phyloP scores from a whole-genome alignment of 108 stramenopile genomes.

The Nitzschia sp. region DNA sequence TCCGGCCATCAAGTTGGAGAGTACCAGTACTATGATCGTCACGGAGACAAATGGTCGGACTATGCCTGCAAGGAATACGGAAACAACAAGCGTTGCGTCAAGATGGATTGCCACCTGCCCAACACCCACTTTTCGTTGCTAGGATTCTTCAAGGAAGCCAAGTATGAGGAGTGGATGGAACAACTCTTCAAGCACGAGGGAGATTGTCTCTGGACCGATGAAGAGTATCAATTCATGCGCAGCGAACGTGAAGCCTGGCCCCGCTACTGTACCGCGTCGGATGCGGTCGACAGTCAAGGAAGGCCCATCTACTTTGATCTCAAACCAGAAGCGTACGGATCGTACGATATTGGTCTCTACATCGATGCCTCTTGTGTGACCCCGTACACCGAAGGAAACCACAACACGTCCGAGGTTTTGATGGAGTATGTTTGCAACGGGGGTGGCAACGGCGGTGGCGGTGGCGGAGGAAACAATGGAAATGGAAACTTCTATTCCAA shows the following conservation, averaged over 20 bases:
- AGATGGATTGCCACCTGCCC: constrained; percentile 68
- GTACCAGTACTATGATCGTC: constrained; percentile 46
- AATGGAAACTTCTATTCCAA: neutral
- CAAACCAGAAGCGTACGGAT: constrained; percentile 47
- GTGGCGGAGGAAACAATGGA: neutral
- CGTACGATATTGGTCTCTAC: constrained; percentile 49
- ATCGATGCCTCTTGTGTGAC: constrained; percentile 45
- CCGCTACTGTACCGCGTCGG: constrained; percentile 23
- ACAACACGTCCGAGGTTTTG: neutral
- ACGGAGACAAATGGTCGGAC: constrained; percentile 35
- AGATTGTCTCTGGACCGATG: constrained; percentile 57
- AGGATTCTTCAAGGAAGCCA: constrained; percentile 63
- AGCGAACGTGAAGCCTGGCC: constrained; percentile 31
- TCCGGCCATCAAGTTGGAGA: constrained; percentile 50
- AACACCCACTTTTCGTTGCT: constrained; percentile 47
- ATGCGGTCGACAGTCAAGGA: neutral
- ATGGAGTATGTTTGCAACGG: neutral
- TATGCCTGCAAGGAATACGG: constrained; percentile 30
- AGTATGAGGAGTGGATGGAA: constrained; percentile 54
- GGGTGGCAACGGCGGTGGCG: neutral
- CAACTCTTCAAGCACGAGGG: constrained; percentile 72
- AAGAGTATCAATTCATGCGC: constrained; percentile 56
- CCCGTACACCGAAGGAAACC: constrained; percentile 28
- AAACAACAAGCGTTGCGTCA: constrained; percentile 38
- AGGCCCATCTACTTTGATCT: constrained; percentile 68